These are phyloP conservation scores for Beauveria caledonica DNA, from an alignment of 2,329 filamentous ascomycete species.

Conservation along the genomic window DNA sequence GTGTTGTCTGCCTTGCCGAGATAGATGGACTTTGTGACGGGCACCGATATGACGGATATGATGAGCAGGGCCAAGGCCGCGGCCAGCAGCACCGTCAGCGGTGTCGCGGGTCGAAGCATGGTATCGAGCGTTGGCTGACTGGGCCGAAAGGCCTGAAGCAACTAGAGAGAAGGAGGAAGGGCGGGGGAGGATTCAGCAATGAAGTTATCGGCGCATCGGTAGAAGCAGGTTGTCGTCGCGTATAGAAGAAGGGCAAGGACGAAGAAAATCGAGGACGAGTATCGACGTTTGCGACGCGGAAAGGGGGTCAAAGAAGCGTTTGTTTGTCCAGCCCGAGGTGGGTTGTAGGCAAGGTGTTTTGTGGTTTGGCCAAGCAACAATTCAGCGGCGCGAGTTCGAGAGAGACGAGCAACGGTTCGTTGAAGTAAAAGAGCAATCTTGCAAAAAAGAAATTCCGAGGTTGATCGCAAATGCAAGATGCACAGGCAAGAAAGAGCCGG, in stretches of 20 bases:
- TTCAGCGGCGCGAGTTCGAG: neutral
- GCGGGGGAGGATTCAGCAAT: neutral
- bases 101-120: constrained; percentile 89
- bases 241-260: neutral
- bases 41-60: constrained; percentile 82
- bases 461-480: neutral
- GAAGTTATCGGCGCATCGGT: constrained; percentile 5
- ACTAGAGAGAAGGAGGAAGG: neutral
- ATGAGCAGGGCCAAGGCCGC: constrained; percentile 78
- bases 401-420: neutral
- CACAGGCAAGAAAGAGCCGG: neutral
- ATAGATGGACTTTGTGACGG: constrained; percentile 77
- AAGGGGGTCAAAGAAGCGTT: neutral
- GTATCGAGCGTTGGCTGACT: constrained; percentile 28
- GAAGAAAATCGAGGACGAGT: neutral
- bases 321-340: neutral
- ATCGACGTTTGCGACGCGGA: neutral
- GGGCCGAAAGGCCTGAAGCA: constrained; percentile 10
- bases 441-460: neutral
- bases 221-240: neutral
- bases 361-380: neutral
- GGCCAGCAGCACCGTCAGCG: constrained; percentile 77
- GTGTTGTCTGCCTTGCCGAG: constrained; percentile 69
- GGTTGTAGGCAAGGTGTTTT: neutral
- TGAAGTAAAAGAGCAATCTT: neutral